phyloP scores from a whole-genome alignment of 139 green algal genomes.

The Ulvella scutata region DNA sequence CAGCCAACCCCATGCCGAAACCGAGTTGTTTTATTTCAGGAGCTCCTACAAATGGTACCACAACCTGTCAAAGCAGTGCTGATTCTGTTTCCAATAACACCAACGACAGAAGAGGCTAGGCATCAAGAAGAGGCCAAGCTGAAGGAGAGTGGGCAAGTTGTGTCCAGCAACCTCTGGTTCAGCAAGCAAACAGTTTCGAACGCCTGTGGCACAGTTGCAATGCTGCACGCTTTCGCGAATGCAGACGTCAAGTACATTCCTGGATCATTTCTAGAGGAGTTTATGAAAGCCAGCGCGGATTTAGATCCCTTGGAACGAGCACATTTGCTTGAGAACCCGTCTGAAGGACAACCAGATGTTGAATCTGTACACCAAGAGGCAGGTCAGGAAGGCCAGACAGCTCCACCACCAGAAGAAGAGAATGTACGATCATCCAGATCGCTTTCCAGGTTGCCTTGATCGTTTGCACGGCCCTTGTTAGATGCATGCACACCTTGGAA shows the following conservation, averaged over 20 bases:
- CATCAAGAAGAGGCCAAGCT: constrained; percentile 24
- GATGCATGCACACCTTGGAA: neutral
- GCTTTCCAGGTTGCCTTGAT: neutral
- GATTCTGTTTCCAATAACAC: constrained; percentile 73
- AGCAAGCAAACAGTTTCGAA: constrained; percentile 93
- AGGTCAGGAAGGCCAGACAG: neutral
- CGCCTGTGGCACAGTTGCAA: constrained; percentile 85
- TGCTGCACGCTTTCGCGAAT: constrained; percentile 66
- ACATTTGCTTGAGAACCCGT: constrained; percentile 61
- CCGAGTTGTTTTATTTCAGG: too few species aligned
- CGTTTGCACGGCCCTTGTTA: neutral
- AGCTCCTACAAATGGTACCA: constrained; percentile 78
- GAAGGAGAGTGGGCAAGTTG: neutral
- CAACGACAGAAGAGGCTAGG: constrained; percentile 34
- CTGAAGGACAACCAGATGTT: constrained; percentile 50
- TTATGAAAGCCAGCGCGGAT: constrained; percentile 33
- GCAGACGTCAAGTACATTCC: constrained; percentile 11
- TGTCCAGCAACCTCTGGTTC: constrained; percentile 44
- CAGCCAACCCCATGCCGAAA: too few species aligned
- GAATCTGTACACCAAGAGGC: constrained; percentile 62
- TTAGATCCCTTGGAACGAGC: constrained; percentile 44
- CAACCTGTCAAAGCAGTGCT: constrained; percentile 64
- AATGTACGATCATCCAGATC: neutral
- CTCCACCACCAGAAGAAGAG: neutral
- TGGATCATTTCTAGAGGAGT: constrained; percentile 55